Evolutionary conservation across 805 yeast species (phyloP).

Genomic region (Wickerhamiella hasegawae): DNA sequence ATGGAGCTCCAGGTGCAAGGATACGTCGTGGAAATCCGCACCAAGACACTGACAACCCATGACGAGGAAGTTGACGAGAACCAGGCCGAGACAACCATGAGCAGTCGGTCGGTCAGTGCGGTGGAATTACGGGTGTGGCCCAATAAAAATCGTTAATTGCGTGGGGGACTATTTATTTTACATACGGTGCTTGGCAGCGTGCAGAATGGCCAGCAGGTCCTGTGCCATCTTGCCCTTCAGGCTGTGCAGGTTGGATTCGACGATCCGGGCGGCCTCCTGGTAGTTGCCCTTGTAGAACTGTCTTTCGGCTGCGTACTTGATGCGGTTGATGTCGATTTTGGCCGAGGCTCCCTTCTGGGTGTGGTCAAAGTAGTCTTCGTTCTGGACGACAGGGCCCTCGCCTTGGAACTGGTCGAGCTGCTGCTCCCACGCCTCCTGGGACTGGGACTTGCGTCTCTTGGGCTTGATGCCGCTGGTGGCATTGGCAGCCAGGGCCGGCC

Average conservation of each 20-base stretch:
- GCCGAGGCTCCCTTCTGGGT: constrained; percentile 6
- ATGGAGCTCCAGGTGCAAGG: constrained; percentile 37
- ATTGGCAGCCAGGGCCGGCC: neutral
- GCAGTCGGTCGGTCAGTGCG: constrained; percentile 27
- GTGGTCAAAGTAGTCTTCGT: constrained; percentile 7
- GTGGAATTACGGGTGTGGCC: constrained; percentile 26
- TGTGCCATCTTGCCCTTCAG: constrained; percentile 29
- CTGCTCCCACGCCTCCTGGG: constrained; percentile 40
- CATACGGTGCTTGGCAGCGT: neutral
- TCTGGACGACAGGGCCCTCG: constrained; percentile 35
- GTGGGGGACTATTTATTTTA: no score
- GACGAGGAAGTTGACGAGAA: constrained; percentile 39
- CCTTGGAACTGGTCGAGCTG: constrained; percentile 36
- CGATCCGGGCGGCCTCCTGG: constrained; percentile 31
- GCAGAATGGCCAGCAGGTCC: constrained; percentile 22
- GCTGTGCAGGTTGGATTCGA: constrained; percentile 19
- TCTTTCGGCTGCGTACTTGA: constrained; percentile 47
- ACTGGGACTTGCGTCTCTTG: constrained; percentile 50
- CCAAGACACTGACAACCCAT: constrained; percentile 50
- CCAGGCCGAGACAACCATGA: constrained; percentile 20
- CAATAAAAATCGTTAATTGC: no score
- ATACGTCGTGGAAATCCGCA: constrained; percentile 39
- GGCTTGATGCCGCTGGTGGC: constrained; percentile 13
- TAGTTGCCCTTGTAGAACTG: constrained; percentile 43
- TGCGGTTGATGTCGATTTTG: constrained; percentile 39